phyloP scores from a whole-genome alignment of 2,329 filamentous ascomycete genomes.

The Trichoderma sp. region DNA sequence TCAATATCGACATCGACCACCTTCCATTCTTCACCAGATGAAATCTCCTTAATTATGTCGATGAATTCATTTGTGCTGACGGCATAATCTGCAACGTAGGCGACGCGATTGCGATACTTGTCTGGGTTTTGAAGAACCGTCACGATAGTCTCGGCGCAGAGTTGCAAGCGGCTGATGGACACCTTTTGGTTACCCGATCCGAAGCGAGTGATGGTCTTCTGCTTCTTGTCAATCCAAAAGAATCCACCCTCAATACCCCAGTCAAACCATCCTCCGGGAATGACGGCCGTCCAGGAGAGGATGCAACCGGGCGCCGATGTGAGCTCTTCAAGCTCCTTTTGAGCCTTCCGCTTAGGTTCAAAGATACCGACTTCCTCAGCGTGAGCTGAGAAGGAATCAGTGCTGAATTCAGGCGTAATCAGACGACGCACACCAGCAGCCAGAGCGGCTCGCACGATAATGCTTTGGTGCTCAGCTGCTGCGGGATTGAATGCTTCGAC shows the following conservation, averaged over 20 bases:
- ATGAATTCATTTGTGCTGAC: constrained; percentile 12
- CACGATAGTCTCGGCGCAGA: background rate
- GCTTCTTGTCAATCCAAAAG: constrained; percentile 24
- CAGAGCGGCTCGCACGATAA: constrained; percentile 23
- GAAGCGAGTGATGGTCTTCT: constrained; percentile 16
- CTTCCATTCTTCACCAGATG: background rate
- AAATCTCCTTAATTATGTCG: background rate
- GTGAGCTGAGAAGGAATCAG: constrained; percentile 23
- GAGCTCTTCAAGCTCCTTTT: constrained; percentile 22
- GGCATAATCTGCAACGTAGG: constrained; percentile 12
- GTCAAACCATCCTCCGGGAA: constrained; percentile 25
- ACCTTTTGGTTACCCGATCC: constrained; percentile 11
- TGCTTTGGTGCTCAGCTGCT: constrained; percentile 22
- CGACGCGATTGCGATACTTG: background rate
- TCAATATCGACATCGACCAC: background rate
- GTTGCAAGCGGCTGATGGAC: background rate
- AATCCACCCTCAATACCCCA: constrained; percentile 23
- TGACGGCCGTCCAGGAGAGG: constrained; percentile 26
- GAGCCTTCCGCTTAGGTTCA: constrained; percentile 22
- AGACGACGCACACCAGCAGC: constrained; percentile 22
- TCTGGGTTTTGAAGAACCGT: background rate
- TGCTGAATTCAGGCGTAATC: constrained; percentile 26
- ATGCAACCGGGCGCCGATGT: background rate
- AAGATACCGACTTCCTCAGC: constrained; percentile 20
- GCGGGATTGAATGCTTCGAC: constrained; percentile 28